Evolutionary conservation across 768 basidiomycete genomes (phyloP), one percentile per base, ranked within the genome.

Genomic region (Russula brevipes): DNA sequence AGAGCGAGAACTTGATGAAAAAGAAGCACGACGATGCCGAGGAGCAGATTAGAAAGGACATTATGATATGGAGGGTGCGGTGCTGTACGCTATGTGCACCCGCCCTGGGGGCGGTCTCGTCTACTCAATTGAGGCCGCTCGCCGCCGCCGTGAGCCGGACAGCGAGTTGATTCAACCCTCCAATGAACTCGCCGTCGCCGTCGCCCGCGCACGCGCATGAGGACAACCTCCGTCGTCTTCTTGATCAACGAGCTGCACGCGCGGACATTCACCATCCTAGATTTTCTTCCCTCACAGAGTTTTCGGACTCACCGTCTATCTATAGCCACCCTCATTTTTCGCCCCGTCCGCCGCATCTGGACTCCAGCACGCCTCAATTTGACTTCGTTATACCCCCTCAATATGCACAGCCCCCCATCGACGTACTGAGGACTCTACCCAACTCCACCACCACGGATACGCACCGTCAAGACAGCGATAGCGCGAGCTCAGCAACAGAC

Each of bases 251-350:
- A 63, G 72, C 78, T 19, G 74, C 79, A 63, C 81, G 80, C 65
- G 77, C 81, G n/a, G 78, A 79, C 72, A 61, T 76, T 62, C 75
- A 76, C 19, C 72, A 75, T 74, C 65, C 69, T 72, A 82, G 79
- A 54, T 80, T 81, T 69, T 80, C 83, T 53, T 79, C 85, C 59
- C 71, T 81, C 69, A 80, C 86, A 30, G 80, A 86, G 66, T 79
- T 79, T 57, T 78, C 83, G 47, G 86, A 89, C 73, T 82, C 87
- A 58, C 86, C 86, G 67, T 89, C 87, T 54, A 76, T 87, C 67
- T 88, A 89, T 72, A 86, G 82, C 71, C 81, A 77, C 66, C 69
- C 82, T 60, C 79, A 81, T 71, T 82, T 82, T 71, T 85, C 85
- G 41, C 84, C 85, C 33, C 76, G 73, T 59, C 73, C 77, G 38